Evolutionary conservation across 2,329 filamentous ascomycete genomes (phyloP).

Genomic region (Colletotrichum sp.): DNA sequence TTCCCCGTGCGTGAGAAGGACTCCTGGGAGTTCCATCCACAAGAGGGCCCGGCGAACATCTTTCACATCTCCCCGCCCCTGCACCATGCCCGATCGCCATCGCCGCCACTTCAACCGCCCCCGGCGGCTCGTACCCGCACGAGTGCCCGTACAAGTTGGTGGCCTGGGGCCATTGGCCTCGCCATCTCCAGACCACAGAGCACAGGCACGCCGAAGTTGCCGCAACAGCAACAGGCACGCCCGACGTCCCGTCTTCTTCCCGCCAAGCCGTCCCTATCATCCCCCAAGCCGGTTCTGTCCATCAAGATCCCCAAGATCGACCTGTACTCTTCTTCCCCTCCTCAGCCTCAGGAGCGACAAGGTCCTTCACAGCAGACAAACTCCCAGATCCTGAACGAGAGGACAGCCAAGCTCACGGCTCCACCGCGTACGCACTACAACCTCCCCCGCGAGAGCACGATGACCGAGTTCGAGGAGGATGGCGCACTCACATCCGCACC

Average conservation of each 20-base stretch:
- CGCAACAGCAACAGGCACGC: constrained; percentile 30
- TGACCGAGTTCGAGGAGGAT: constrained; percentile 61
- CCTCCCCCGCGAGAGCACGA: constrained; percentile 44
- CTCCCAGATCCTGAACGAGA: constrained; percentile 15
- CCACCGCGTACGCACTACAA: constrained; percentile 17
- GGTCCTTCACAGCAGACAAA: constrained; percentile 14
- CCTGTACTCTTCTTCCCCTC: neutral
- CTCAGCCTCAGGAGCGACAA: constrained; percentile 5
- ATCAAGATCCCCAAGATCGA: constrained; percentile 37
- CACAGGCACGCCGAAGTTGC: constrained; percentile 4
- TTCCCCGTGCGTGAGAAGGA: constrained; percentile 41
- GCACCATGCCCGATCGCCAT: constrained; percentile 29
- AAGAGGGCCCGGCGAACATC: constrained; percentile 24
- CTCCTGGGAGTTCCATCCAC: constrained; percentile 33
- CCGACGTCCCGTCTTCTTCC: constrained; percentile 48
- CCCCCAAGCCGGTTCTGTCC: constrained; percentile 47
- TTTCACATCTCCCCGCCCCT: constrained; percentile 49
- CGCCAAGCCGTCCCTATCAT: constrained; percentile 32
- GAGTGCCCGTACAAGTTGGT: constrained; percentile 30
- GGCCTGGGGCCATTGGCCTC: constrained; percentile 46
- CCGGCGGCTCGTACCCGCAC: constrained; percentile 10
- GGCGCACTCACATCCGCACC: constrained; percentile 35
- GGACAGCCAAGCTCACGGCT: constrained; percentile 18
- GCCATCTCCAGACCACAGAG: constrained; percentile 44
- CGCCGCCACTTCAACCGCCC: constrained; percentile 13